These are phyloP conservation scores for Myriosclerotinia duriaeana DNA, from an alignment of 2,329 filamentous ascomycete genomes.

Conservation along the genomic window DNA sequence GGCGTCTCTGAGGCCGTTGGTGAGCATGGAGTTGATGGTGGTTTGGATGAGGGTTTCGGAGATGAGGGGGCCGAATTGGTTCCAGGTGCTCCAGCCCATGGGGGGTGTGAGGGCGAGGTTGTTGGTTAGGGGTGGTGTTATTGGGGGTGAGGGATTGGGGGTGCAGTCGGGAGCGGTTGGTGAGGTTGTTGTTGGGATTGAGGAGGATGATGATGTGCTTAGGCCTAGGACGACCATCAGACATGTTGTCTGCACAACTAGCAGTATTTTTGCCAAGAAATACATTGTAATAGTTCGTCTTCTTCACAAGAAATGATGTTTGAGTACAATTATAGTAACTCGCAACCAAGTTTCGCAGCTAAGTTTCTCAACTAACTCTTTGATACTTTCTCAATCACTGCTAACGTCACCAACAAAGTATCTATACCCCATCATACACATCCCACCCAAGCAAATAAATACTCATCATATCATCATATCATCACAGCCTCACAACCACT, in stretches of 20 bases:
- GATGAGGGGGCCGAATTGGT: constrained; percentile 52
- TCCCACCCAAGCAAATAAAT: too few species aligned
- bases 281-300: not conserved
- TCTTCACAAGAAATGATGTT: not conserved
- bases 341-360: too few species aligned
- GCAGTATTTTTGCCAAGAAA: not conserved
- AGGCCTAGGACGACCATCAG: not conserved
- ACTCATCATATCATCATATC: too few species aligned
- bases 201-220: not conserved
- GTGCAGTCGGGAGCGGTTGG: not conserved
- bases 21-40: not conserved
- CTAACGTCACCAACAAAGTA: not conserved
- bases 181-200: not conserved
- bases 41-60: constrained; percentile 35
- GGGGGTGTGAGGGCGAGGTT: constrained; percentile 44
- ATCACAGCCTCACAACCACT: too few species aligned
- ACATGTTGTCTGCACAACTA: not conserved
- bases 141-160: not conserved
- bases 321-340: not conserved
- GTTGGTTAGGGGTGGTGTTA: constrained; percentile 36
- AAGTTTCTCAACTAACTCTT: too few species aligned
- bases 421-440: too few species aligned
- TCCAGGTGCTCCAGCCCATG: constrained; percentile 56
- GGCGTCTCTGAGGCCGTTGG: not conserved
- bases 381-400: not conserved